These are phyloP conservation scores for Coemansia sp. DNA, from an alignment of 192 early-diverging fungal genomes.

Conservation along the genomic window DNA sequence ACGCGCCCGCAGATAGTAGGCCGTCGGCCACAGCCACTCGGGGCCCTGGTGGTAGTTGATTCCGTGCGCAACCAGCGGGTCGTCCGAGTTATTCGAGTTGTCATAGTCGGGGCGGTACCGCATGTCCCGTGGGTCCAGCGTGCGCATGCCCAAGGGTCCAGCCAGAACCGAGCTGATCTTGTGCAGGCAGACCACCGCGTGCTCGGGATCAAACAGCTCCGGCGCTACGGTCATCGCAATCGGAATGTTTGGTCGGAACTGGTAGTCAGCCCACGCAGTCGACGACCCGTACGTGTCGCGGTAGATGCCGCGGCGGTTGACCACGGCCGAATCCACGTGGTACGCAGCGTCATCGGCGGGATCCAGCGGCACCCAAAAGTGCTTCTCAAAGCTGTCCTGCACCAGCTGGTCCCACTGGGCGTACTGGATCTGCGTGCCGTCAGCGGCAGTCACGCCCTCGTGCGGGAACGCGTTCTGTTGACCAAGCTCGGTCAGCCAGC, in stretches of 20 bases:
- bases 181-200: constrained; percentile 69
- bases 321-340: constrained; percentile 54
- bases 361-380: constrained; percentile 89
- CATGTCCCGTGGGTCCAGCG: constrained; percentile 91
- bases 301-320: constrained; percentile 92
- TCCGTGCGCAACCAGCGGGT: constrained; percentile 88
- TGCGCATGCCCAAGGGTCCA: constrained; percentile 92
- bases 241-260: constrained; percentile 89
- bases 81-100: constrained; percentile 85
- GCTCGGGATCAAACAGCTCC: constrained; percentile 80
- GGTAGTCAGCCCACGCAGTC: constrained; percentile 79
- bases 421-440: constrained; percentile 56
- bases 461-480: constrained; percentile 44
- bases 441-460: constrained; percentile 47
- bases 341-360: constrained; percentile 61
- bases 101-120: constrained; percentile 94
- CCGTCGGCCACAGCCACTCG: constrained; percentile 96
- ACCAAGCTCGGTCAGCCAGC: constrained; percentile 71
- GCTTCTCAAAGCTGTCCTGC: constrained; percentile 77
- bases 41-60: constrained; percentile 98
- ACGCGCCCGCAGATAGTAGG: constrained; percentile 87
- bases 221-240: constrained; percentile 94
- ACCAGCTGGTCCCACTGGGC: constrained; percentile 79
- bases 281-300: constrained; percentile 82
- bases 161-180: constrained; percentile 66